Conservation (phyloP, 176 grass and related monocot genomes). For the Thalia dealbata region DNA sequence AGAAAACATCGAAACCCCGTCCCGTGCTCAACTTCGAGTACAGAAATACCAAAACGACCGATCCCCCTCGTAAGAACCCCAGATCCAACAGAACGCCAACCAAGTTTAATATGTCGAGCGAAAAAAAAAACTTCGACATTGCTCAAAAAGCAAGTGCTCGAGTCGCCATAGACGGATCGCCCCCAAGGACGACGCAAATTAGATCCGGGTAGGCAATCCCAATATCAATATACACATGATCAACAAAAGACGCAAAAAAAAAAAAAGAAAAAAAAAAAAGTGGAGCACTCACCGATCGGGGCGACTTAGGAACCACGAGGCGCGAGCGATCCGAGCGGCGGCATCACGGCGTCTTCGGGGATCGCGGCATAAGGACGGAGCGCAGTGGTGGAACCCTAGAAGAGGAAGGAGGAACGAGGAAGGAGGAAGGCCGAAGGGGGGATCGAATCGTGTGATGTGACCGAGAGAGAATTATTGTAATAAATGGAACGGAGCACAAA, state of each 20-base stretch:
- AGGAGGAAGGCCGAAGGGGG: too few relatives aligned
- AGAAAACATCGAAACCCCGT: too few relatives aligned
- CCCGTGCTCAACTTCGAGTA: too few relatives aligned
- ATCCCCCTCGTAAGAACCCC: not conserved
- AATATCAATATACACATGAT: not conserved
- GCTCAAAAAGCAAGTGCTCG: not conserved
- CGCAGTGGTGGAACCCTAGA: not conserved
- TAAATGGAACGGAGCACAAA: not conserved
- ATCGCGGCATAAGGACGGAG: not conserved
- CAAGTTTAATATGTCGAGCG: too few relatives aligned
- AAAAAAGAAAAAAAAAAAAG: too few relatives aligned
- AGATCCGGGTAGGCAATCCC: too few relatives aligned
- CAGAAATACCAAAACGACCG: too few relatives aligned
- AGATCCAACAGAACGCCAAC: not conserved
- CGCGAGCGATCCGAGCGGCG: not conserved
- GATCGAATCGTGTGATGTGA: not conserved
- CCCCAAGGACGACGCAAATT: too few relatives aligned
- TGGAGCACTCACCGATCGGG: not conserved
- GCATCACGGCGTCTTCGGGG: not conserved
- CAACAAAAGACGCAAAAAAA: not conserved
- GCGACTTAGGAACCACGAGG: not conserved
- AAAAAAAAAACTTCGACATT: not conserved
- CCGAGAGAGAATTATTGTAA: not conserved
- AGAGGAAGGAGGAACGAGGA: not conserved
- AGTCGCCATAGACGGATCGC: too few relatives aligned